Evolutionary conservation across 441 rosid species (phyloP).

Genomic region (Eruca vesicaria): DNA sequence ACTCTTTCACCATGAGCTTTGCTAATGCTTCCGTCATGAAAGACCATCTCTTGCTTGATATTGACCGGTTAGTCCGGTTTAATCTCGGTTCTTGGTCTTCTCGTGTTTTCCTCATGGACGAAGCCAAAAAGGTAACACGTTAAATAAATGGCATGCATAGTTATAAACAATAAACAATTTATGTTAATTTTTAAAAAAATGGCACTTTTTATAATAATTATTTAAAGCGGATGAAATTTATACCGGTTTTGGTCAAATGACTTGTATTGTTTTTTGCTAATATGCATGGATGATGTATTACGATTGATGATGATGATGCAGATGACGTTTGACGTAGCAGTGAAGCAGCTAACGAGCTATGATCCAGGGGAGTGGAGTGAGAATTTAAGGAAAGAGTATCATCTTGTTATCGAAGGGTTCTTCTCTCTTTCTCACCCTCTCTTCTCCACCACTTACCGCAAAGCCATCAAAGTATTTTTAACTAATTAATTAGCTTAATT

Average conservation of each 20-base stretch:
- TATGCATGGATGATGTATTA: constrained; percentile 1
- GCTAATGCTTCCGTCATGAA: constrained; percentile 74
- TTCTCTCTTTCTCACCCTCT: constrained; percentile 75
- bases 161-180: too few species aligned
- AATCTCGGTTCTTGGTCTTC: constrained; percentile 82
- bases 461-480: constrained; percentile 72
- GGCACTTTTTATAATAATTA: neutral
- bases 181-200: neutral
- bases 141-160: neutral
- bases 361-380: constrained; percentile 97
- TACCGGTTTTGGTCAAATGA: too few species aligned
- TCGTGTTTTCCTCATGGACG: constrained; percentile 92
- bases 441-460: constrained; percentile 77
- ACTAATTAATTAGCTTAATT: neutral
- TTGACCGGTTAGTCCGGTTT: constrained; percentile 89
- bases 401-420: constrained; percentile 91
- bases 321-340: constrained; percentile 86
- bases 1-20: constrained; percentile 87
- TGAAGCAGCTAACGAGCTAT: constrained; percentile 91
- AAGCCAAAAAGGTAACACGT: constrained; percentile 80
- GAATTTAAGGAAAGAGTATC: constrained; percentile 79
- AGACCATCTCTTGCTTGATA: constrained; percentile 78
- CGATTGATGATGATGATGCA: constrained; percentile 30
- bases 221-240: too few species aligned
- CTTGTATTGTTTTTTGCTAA: too few species aligned